Base-by-base conservation (phyloP, 768 basidiomycete species). In the Agrocybe pediades region DNA sequence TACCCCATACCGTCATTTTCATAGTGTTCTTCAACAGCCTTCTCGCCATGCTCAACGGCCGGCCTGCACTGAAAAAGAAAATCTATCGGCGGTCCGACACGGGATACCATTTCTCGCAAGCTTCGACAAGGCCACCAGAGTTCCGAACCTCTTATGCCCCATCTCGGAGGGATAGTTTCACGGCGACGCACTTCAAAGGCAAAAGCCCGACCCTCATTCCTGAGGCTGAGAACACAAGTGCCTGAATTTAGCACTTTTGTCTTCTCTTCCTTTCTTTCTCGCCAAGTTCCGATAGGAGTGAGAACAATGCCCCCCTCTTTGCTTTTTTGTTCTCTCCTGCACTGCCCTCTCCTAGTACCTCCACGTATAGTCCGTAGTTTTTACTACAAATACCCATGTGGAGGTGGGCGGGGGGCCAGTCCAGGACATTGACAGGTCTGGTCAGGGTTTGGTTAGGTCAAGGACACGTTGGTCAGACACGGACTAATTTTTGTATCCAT, bases 11-110 rank as follows among this genome's bases (percentile, higher is more conserved):
- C n/a, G n/a, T 24, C 16, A 8, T 29, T 15, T 27, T 19, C 41
- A 3, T 5, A 71, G 70, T 72, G 7, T 68, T 64, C 53, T 51
- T 72, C 21, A 70, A 72, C 58, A 72, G 69, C 53, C 57, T 72
- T 26, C 61, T 72, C 16, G 70, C 70, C 13, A 69, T 67, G 41
- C 57, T 70, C 11, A 70, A 71, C 27, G 58, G 64, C 3, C 59
- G 68, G 9, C 58, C 65, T 5, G 44, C 58, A 1, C 52, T 70
- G 40, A 57, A 63, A 25, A 62, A 59, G 24, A 63, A 57, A 55
- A 51, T 65, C 16, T 46, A 48, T 4, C 62, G 62, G 2, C 20
- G 50, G 25, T 54, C 51, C 13, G 51, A 53, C 13, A 48, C 51
- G 16, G 51, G 51, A 23, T 30, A 53, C 33, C 47, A 52, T 24